Conservation (phyloP, 1,139 yeast species). For the Magnusiomyces paraingens region DNA sequence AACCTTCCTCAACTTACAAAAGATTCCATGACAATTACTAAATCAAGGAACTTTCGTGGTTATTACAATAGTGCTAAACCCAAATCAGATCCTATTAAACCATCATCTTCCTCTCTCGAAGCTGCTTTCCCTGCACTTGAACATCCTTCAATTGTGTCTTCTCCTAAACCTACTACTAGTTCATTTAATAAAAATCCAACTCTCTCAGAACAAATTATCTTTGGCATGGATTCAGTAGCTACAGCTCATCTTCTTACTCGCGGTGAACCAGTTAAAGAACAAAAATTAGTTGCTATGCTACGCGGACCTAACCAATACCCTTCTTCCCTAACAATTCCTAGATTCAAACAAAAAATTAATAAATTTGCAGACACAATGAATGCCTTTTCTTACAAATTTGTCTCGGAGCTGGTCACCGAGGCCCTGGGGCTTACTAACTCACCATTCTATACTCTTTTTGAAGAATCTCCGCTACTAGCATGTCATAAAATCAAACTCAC, state of each 20-base stretch:
- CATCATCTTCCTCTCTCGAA: background rate
- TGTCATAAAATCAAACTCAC: conserved; percentile 2
- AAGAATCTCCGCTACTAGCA: background rate
- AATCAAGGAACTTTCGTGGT: conserved; percentile 12
- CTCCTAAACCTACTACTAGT: background rate
- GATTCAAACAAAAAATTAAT: conserved; percentile 5
- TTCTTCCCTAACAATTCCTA: conserved; percentile 3
- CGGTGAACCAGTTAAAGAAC: background rate
- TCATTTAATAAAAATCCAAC: background rate
- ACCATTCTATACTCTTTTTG: conserved; percentile 6
- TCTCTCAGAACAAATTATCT: conserved; percentile 7
- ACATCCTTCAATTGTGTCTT: background rate
- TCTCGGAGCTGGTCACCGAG: conserved; percentile 5
- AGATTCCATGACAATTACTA: conserved; percentile 2
- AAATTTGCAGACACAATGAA: conserved; percentile 6
- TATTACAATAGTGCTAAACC: conserved; percentile 1
- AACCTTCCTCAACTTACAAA: conserved; percentile 1
- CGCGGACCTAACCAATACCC: conserved; percentile 14
- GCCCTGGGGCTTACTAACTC: conserved; percentile 8
- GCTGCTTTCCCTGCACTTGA: background rate
- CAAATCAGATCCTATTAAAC: background rate
- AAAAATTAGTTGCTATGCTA: conserved; percentile 5
- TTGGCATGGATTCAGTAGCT: conserved; percentile 8
- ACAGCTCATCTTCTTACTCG: conserved; percentile 5
- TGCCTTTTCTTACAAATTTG: conserved; percentile 1